phyloP scores from a whole-genome alignment of 2,329 filamentous ascomycete genomes.

The Phoma sp. region DNA sequence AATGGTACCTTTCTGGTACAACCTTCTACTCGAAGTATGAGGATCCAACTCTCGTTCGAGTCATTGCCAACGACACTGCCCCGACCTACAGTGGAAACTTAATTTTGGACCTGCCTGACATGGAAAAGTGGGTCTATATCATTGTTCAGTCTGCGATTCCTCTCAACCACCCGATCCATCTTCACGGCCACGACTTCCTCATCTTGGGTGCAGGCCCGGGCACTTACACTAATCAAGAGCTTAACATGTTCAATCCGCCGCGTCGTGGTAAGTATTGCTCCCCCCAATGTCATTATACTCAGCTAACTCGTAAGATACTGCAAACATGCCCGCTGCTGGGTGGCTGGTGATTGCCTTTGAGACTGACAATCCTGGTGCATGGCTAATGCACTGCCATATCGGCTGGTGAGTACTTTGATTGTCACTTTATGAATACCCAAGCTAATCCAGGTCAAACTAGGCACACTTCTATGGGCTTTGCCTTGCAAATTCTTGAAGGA shows the following conservation, averaged over 20 bases:
- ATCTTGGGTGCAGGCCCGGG: constrained; percentile 54
- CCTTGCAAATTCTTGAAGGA: constrained; percentile 60
- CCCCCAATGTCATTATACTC: too few relatives aligned
- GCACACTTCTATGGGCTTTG: constrained; percentile 66
- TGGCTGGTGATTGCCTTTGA: constrained; percentile 60
- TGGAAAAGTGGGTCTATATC: constrained; percentile 49
- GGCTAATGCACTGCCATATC: constrained; percentile 45
- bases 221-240: constrained; percentile 23
- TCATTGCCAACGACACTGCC: constrained; percentile 42
- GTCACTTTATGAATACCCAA: too few relatives aligned
- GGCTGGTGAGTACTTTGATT: too few relatives aligned
- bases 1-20: constrained; percentile 50
- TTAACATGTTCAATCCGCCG: constrained; percentile 31
- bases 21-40: constrained; percentile 47
- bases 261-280: constrained; percentile 19
- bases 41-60: constrained; percentile 48
- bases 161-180: constrained; percentile 48
- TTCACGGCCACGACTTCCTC: constrained; percentile 63
- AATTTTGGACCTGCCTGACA: constrained; percentile 24
- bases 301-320: constrained; percentile 25
- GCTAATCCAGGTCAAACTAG: too few relatives aligned
- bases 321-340: constrained; percentile 37
- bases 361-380: constrained; percentile 60
- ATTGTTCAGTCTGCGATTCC: constrained; percentile 46
- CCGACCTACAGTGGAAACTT: constrained; percentile 35